Base-by-base conservation (phyloP, 2,329 filamentous ascomycete species). In the Xylaria sp. region DNA sequence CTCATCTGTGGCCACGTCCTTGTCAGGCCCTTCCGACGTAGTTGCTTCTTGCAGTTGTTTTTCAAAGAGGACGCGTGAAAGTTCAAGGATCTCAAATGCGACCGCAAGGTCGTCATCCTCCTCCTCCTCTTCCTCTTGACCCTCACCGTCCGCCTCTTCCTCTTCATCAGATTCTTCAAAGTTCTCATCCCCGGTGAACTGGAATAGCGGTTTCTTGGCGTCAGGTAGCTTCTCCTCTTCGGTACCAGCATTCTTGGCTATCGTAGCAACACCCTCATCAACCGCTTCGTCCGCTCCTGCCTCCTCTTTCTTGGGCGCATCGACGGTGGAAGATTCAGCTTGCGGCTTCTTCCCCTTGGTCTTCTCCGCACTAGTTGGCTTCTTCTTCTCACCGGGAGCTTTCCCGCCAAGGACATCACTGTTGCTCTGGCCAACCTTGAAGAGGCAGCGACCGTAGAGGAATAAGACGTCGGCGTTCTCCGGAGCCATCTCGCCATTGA, bases 381-480 rank as follows among this genome's bases (percentile, higher is more conserved):
- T 82, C 76, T 85, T 86, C 67, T 84, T 82, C 81, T 90, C 81
- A 77, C 86, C 82, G 78, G 88, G 80, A 23, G 94, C 92, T 77
- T 92, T 92, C 41, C 92, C 93, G 66, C 96, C 96, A 43, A 99
- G 86, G 28, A 99, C 94, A 78, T 98, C 94, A 78, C 94, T 98
- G 81, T 97, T 97, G 80, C 90, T 91, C 79, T 98, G 92, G 36
- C 94, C 96, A 69, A 98, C 92, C 80, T 94, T 94, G 86, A 97
- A 98, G 23, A 99, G 84, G 66, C 94, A 94, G 78, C 95, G 93
- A 15, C 96, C 96, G 81, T 99, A 99, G 72, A 94, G 89, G 81
- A 97, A 99, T 23, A 98, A 89, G 56, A 99, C 89, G 79, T 98
- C 95, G 60, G 94, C 95, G 76, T 99, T 99, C 67, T 94, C 91